A percentile compares a stretch with the other conserved stretches of the same genome.
These are phyloP conservation scores for Trametes versicolor DNA, from an alignment of 1,284 basidiomycete species.

Conservation along the genomic window DNA sequence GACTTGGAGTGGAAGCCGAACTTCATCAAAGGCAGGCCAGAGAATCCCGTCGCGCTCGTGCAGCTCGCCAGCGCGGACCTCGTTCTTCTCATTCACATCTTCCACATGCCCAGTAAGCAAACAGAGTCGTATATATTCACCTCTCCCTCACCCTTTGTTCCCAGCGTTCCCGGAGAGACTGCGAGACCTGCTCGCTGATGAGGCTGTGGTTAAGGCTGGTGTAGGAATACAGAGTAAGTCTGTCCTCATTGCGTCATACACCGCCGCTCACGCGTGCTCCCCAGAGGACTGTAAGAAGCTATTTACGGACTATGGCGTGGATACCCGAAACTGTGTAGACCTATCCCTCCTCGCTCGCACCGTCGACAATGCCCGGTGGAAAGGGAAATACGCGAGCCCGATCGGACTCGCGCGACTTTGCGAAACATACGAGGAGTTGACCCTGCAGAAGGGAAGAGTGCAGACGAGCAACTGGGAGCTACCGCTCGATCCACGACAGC, in stretches of 20 bases:
- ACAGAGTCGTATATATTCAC: background rate
- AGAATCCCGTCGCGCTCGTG: conserved; percentile 75
- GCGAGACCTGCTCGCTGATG: conserved; percentile 57
- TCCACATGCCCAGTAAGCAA: conserved; percentile 62
- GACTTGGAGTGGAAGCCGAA: conserved; percentile 81
- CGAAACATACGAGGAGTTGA: conserved; percentile 61
- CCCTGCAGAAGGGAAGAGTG: conserved; percentile 65
- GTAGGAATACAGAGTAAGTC: conserved; percentile 73
- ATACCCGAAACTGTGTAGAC: conserved; percentile 68
- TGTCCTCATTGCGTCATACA: background rate
- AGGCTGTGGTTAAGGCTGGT: conserved; percentile 67
- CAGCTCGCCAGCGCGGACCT: conserved; percentile 66
- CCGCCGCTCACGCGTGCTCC: background rate
- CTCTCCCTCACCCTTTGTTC: background rate
- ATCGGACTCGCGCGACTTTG: conserved; percentile 71
- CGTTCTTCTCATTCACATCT: conserved; percentile 71
- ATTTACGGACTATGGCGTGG: conserved; percentile 60
- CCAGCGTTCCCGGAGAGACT: conserved; percentile 67
- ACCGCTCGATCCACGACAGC: conserved; percentile 54
- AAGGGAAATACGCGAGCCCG: conserved; percentile 64
- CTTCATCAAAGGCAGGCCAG: conserved; percentile 56
- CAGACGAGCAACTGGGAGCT: conserved; percentile 75
- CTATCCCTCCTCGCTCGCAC: conserved; percentile 72
- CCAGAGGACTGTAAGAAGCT: conserved; percentile 74
- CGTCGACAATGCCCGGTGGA: conserved; percentile 74